phyloP scores from a whole-genome alignment of 2,329 filamentous ascomycete genomes.

The Fusarium domesticum region DNA sequence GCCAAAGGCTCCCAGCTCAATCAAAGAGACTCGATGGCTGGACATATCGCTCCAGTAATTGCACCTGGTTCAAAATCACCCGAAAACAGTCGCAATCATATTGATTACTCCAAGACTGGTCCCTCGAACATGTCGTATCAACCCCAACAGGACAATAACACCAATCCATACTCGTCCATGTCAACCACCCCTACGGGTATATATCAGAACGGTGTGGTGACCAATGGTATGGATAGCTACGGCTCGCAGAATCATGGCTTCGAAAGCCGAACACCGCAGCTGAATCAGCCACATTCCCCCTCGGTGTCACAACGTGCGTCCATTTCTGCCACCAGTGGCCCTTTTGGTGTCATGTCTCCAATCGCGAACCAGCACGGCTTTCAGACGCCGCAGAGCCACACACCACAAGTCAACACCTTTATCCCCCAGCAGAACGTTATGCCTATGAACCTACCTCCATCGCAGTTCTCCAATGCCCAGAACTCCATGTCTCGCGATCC shows the following conservation, averaged over 20 bases:
- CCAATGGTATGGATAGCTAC: slow-evolving; percentile 42
- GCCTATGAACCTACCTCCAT: slow-evolving; percentile 60
- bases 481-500: slow-evolving; percentile 31
- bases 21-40: slow-evolving; percentile 59
- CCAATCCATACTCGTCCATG: slow-evolving; percentile 47
- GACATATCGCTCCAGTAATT: slow-evolving; percentile 39
- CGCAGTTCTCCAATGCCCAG: slow-evolving; percentile 47
- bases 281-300: slow-evolving; percentile 35
- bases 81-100: slow-evolving; percentile 43
- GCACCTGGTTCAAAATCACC: slow-evolving; percentile 45
- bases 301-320: slow-evolving; percentile 44
- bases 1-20: slow-evolving; percentile 74
- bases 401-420: slow-evolving; percentile 49
- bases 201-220: slow-evolving; percentile 25
- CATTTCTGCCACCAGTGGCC: slow-evolving; percentile 45
- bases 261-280: slow-evolving; percentile 25
- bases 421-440: slow-evolving; percentile 60
- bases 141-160: slow-evolving; percentile 43
- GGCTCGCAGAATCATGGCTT: slow-evolving; percentile 39
- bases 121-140: slow-evolving; percentile 45
- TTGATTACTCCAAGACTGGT: slow-evolving; percentile 39
- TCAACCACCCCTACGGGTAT: slow-evolving; percentile 41
- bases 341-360: slow-evolving; percentile 54
- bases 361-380: slow-evolving; percentile 48
- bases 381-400: slow-evolving; percentile 45